These are phyloP conservation scores for Aristolochia contorta DNA, from an alignment of 164 flowering plant genomes.

Conservation along the genomic window DNA sequence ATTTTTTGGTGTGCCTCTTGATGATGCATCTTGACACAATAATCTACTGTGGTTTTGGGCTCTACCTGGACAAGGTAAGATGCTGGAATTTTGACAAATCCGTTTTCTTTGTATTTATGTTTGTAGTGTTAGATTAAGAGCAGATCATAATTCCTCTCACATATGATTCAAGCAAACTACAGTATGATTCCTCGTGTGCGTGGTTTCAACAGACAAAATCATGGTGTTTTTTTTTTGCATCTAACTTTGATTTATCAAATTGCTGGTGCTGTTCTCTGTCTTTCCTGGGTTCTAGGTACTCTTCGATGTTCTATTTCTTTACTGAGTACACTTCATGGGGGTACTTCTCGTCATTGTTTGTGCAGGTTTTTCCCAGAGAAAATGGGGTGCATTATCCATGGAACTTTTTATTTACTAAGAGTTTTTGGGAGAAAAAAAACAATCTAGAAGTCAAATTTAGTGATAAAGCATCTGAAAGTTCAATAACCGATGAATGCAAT, in stretches of 20 bases:
- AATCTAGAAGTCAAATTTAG: conserved; percentile 12
- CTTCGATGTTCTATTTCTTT: no score
- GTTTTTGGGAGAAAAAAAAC: conserved; percentile 36
- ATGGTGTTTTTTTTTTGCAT: not conserved
- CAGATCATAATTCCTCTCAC: not conserved
- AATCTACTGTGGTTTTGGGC: conserved; percentile 66
- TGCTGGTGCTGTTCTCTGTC: not conserved
- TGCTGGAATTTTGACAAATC: not conserved
- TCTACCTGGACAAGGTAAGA: conserved; percentile 85
- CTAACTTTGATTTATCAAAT: not conserved
- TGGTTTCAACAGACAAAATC: no score
- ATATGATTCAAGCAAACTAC: not conserved
- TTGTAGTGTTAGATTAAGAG: not conserved
- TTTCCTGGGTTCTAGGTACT: not conserved
- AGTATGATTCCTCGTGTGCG: not conserved
- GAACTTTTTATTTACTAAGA: conserved; percentile 42
- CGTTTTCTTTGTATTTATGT: not conserved
- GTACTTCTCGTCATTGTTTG: not conserved
- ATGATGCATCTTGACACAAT: conserved; percentile 85
- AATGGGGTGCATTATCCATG: conserved; percentile 55
- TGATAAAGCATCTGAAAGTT: conserved; percentile 8
- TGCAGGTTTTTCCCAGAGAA: conserved; percentile 71
- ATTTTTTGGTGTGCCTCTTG: conserved; percentile 73
- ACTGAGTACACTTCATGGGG: not conserved
- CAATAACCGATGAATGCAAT: conserved; percentile 11